These are phyloP conservation scores for Epipyxis sp. DNA, from an alignment of 108 stramenopile genomes.

Conservation along the genomic window DNA sequence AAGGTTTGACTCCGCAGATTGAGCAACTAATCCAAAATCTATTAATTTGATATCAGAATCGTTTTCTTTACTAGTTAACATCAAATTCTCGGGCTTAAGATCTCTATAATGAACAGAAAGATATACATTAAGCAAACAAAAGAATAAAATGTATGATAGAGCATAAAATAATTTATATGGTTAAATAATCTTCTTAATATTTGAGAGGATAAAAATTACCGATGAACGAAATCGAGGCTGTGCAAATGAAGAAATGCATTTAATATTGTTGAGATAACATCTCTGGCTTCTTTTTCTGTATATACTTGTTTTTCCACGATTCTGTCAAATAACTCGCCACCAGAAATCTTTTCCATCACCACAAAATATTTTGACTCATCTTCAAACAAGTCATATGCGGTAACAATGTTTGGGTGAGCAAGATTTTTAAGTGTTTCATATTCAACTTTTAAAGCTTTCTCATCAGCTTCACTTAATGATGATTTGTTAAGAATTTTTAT, in stretches of 20 bases:
- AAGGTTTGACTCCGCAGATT: conserved; percentile 52
- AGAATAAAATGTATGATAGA: not conserved
- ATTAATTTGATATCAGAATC: conserved; percentile 36
- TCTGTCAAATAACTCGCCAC: conserved; percentile 39
- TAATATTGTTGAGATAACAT: not conserved
- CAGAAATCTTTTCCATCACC: conserved; percentile 35
- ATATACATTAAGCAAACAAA: not conserved
- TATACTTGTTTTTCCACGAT: conserved; percentile 25
- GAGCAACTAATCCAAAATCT: conserved; percentile 51
- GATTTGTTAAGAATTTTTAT: conserved; percentile 44
- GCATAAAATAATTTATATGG: not conserved
- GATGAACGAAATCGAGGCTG: conserved; percentile 20
- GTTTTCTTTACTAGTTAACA: conserved; percentile 8
- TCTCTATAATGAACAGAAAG: conserved; percentile 23
- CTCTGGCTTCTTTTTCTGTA: conserved; percentile 28
- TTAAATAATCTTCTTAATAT: not conserved
- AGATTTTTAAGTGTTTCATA: not conserved
- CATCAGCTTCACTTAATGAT: conserved; percentile 33
- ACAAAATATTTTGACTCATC: conserved; percentile 61
- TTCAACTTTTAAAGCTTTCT: conserved; percentile 35
- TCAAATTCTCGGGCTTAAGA: conserved; percentile 49
- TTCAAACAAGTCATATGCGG: conserved; percentile 78
- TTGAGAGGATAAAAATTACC: conserved; percentile 4
- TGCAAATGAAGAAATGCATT: conserved; percentile 20
- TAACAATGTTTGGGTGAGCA: conserved; percentile 76